phyloP scores from a whole-genome alignment of 2,329 filamentous ascomycete species.

The Amphichorda felina region DNA sequence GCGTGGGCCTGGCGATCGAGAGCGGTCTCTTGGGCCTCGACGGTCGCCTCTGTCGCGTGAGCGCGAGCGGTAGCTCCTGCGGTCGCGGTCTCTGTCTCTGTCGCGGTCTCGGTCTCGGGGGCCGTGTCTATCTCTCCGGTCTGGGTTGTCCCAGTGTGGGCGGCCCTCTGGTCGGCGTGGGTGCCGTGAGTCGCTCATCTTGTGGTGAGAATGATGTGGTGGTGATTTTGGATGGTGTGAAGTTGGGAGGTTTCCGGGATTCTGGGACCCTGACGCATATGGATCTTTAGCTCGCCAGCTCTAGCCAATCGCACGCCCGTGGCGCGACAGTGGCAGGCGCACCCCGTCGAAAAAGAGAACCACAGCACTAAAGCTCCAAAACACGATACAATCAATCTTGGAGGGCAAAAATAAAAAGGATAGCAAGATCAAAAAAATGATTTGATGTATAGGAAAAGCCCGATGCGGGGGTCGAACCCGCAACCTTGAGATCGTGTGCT shows the following conservation, averaged over 20 bases:
- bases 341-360: too few species aligned
- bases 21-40: slow-evolving; percentile 12
- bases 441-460: slow-evolving; percentile 22
- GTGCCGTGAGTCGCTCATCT: slow-evolving; percentile 21
- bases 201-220: not conserved
- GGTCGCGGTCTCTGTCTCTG: slow-evolving; percentile 15
- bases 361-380: too few species aligned
- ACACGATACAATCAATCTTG: too few species aligned
- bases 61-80: slow-evolving; percentile 19
- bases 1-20: slow-evolving; percentile 1
- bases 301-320: not conserved
- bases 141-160: slow-evolving; percentile 48
- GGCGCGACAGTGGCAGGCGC: too few species aligned
- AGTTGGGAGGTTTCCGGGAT: too few species aligned
- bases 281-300: not conserved
- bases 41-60: slow-evolving; percentile 17
- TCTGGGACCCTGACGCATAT: too few species aligned
- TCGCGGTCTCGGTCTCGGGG: slow-evolving; percentile 17
- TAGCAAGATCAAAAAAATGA: not conserved
- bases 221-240: too few species aligned
- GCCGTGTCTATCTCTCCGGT: slow-evolving; percentile 21
- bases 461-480: slow-evolving; percentile 37
- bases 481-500: slow-evolving; percentile 35
- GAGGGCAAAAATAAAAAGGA: too few species aligned
- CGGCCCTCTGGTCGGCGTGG: slow-evolving; percentile 36